phyloP scores from a whole-genome alignment of 129 eudicot genomes.

The Apium graveolens region DNA sequence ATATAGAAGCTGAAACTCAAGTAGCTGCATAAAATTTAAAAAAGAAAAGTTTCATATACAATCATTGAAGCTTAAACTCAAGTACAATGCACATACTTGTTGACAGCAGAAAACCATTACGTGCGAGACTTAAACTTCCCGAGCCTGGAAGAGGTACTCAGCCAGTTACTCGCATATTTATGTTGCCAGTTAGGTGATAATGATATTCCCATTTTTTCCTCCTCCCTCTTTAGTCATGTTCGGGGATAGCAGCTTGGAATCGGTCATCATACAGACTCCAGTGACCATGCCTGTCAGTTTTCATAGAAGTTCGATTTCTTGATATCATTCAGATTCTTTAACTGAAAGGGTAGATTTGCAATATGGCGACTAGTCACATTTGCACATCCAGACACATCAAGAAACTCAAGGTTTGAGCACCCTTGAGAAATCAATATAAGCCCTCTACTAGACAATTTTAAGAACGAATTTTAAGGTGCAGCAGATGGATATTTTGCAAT shows the following conservation, averaged over 20 bases:
- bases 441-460: conserved; percentile 57
- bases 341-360: conserved; percentile 28
- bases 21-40: too few species aligned
- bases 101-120: neutral
- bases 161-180: neutral
- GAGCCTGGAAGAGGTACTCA: neutral
- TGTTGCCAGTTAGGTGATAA: neutral
- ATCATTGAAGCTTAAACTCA: too few species aligned
- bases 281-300: conserved; percentile 71
- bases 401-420: conserved; percentile 52
- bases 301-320: conserved; percentile 82
- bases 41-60: too few species aligned
- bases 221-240: conserved; percentile 15
- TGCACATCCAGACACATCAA: conserved; percentile 76
- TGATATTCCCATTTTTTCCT: neutral
- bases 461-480: conserved; percentile 62
- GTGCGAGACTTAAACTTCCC: neutral
- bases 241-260: conserved; percentile 72
- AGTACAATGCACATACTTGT: neutral
- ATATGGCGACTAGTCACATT: conserved; percentile 72
- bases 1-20: neutral
- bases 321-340: conserved; percentile 52
- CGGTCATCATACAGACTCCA: conserved; percentile 90
- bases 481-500: conserved; percentile 40
- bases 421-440: conserved; percentile 58